Conservation (phyloP, 352 stramenopile species). For the Phytophthora citrophthora region DNA sequence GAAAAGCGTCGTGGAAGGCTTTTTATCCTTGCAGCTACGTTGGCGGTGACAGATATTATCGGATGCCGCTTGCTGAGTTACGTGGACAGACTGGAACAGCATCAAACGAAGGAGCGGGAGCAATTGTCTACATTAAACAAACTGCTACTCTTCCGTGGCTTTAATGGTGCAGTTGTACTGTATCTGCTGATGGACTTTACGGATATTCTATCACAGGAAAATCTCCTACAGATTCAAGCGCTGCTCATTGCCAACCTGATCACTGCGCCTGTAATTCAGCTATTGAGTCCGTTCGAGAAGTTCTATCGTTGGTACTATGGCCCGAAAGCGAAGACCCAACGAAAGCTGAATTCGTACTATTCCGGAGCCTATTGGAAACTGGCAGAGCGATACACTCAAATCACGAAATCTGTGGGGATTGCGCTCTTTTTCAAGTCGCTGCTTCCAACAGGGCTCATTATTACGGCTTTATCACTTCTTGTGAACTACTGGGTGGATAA, state of each 20-base stretch:
- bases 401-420: constrained; percentile 69
- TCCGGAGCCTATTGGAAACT: constrained; percentile 72
- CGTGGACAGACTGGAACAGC: constrained; percentile 59
- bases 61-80: constrained; percentile 70
- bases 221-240: constrained; percentile 77
- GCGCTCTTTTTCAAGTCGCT: constrained; percentile 75
- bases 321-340: constrained; percentile 67
- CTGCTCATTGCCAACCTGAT: constrained; percentile 81
- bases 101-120: constrained; percentile 71
- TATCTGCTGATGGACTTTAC: constrained; percentile 80
- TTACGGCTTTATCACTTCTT: constrained; percentile 68
- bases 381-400: constrained; percentile 72
- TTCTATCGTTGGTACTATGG: constrained; percentile 52
- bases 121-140: constrained; percentile 86
- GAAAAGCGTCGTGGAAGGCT: constrained; percentile 47
- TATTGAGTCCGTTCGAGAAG: constrained; percentile 62
- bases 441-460: constrained; percentile 63
- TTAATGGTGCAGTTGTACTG: constrained; percentile 80
- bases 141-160: constrained; percentile 69
- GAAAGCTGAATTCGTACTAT: constrained; percentile 82
- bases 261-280: constrained; percentile 67
- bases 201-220: constrained; percentile 69
- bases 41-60: constrained; percentile 63
- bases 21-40: constrained; percentile 59
- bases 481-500: constrained; percentile 89